Evolutionary conservation across 2,329 filamentous ascomycete species (phyloP), one percentile per base, ranked within the genome.

Genomic region (Alternaria atra): DNA sequence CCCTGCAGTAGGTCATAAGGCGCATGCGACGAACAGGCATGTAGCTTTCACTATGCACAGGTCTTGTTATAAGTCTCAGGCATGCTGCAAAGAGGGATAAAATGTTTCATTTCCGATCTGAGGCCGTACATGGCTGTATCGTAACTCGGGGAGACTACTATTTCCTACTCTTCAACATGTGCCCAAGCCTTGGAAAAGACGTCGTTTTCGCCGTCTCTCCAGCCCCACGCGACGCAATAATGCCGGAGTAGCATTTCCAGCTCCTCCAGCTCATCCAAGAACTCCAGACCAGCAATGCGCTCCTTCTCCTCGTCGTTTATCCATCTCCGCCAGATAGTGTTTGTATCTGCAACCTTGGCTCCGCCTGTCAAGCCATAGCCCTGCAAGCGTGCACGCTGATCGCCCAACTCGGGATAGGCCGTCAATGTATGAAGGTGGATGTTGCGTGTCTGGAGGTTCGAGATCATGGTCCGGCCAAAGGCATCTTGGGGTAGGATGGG

Each of bases 231-330:
- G 43, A 99, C 86, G 65, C 94, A 89, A 73, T 99, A 99, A 82
- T 99, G 95, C 66, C 86, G 87, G 1, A 93, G 92, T 69, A 99
- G 80, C 68, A 99, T 79, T 72, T 90, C 85, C 91, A 95, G 97
- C 81, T 99, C 95, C 79, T 99, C 95, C 25, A 97, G 86, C 80
- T 99, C 95, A 80, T 99, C 95, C 64, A 99, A 79, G 72, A 95
- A 93, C 77, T 99, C 94, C 27, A 97, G 77, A 10, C 82, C 79
- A 65, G 94, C 90, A 1, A 98, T 88, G 48, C 94, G 84, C 72
- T 91, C 89, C 79, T 92, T 94, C 79, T 98, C 94, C 2, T 82
- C 81, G 1, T 83, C 74, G 0, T 76, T 73, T 3, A 97, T 83
- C 93, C 94, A 98, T 1, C 80, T 80, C 52, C 90, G 85, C 90